Conservation (phyloP, 1,139 yeast genomes). For the Blastobotrys proliferans region DNA sequence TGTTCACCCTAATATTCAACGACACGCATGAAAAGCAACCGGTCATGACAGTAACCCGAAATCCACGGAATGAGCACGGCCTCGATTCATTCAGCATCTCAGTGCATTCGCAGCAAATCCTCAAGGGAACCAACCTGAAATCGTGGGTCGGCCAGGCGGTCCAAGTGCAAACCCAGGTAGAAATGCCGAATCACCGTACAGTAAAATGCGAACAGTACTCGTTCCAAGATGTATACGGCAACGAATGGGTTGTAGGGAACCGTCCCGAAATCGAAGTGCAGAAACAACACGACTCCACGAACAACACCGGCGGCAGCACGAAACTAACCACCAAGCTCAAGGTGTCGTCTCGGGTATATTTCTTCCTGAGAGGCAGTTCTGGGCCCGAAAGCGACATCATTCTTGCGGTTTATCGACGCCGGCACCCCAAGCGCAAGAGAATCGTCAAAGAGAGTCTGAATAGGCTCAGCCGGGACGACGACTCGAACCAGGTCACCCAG, state of each 20-base stretch:
- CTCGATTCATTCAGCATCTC: slow-evolving; percentile 1
- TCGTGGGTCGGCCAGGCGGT: slow-evolving; percentile 13
- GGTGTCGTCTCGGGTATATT: slow-evolving; percentile 17
- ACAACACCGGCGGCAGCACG: background rate
- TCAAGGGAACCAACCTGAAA: background rate
- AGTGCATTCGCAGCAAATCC: slow-evolving; percentile 4
- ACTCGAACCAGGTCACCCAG: slow-evolving; percentile 5
- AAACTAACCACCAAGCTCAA: background rate
- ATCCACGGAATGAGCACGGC: background rate
- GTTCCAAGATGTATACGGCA: slow-evolving; percentile 12
- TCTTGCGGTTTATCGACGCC: slow-evolving; percentile 18
- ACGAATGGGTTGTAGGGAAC: slow-evolving; percentile 20
- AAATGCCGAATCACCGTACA: slow-evolving; percentile 10
- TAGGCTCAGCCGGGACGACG: slow-evolving; percentile 9
- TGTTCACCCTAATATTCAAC: slow-evolving; percentile 11
- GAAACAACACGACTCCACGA: slow-evolving; percentile 1
- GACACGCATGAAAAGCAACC: background rate
- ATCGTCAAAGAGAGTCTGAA: slow-evolving; percentile 13
- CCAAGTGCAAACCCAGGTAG: slow-evolving; percentile 7
- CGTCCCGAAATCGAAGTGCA: slow-evolving; percentile 14
- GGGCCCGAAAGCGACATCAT: slow-evolving; percentile 16
- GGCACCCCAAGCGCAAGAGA: slow-evolving; percentile 21
- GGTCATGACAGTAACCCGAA: background rate
- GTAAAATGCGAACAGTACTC: slow-evolving; percentile 17
- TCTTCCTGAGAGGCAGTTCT: slow-evolving; percentile 12